Evolutionary conservation across 2,329 filamentous ascomycete species (phyloP).

Genomic region (Arthrinium puccinioides): DNA sequence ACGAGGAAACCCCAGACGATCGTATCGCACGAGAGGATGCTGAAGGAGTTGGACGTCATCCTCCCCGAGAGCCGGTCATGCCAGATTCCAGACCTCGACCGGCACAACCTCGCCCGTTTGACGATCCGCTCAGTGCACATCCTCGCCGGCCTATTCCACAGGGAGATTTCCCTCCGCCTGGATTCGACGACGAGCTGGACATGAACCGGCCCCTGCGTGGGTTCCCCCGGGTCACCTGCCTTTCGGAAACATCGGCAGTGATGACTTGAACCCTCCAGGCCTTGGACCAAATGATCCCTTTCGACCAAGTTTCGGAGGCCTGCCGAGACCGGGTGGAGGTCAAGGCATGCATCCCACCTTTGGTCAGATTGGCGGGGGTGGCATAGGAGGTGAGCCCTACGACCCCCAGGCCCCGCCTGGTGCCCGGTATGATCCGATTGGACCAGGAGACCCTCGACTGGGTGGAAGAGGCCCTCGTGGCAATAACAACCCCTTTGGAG

Average conservation of each 20-base stretch:
- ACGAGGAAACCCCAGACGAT: constrained; percentile 52
- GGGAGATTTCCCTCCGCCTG: constrained; percentile 75
- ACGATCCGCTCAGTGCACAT: constrained; percentile 57
- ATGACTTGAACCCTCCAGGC: constrained; percentile 82
- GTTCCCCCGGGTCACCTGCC: constrained; percentile 39
- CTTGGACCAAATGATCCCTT: constrained; percentile 82
- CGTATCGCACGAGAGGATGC: constrained; percentile 33
- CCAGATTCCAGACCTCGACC: constrained; percentile 50
- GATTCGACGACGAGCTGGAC: constrained; percentile 90
- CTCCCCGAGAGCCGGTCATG: constrained; percentile 30
- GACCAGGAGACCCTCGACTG: constrained; percentile 54
- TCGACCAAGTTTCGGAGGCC: constrained; percentile 53
- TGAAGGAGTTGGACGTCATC: constrained; percentile 33
- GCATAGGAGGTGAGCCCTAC: constrained; percentile 36
- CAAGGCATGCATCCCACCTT: constrained; percentile 96
- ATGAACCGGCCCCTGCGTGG: constrained; percentile 59
- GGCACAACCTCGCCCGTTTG: constrained; percentile 60
- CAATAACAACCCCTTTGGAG: constrained; percentile 30
- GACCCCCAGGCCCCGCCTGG: constrained; percentile 77
- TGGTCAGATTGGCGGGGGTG: constrained; percentile 70
- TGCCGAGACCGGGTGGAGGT: constrained; percentile 50
- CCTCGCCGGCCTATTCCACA: constrained; percentile 58
- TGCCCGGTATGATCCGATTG: constrained; percentile 83
- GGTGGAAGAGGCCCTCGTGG: constrained; percentile 34
- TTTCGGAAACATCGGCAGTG: constrained; percentile 64